Evolutionary conservation across 129 eudicot species (phyloP).

Genomic region (Escallonia rubra): DNA sequence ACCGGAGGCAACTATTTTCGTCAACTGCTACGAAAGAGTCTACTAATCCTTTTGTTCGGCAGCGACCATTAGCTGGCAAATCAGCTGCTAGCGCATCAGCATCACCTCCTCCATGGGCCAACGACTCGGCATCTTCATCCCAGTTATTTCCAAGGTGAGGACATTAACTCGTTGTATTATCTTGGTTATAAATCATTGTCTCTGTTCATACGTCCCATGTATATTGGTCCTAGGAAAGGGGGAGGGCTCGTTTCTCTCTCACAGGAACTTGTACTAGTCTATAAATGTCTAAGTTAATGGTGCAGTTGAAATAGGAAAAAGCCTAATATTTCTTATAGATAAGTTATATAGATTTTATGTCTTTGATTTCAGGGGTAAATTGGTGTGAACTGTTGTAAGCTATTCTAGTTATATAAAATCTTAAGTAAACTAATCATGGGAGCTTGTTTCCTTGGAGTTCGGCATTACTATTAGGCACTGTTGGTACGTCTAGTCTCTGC

Average conservation of each 20-base stretch:
- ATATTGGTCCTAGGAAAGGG: background rate
- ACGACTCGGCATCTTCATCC: constrained; percentile 49
- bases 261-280: background rate
- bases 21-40: constrained; percentile 64
- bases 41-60: constrained; percentile 76
- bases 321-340: no score
- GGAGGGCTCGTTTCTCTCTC: background rate
- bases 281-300: no score
- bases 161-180: background rate
- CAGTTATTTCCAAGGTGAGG: constrained; percentile 66
- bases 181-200: background rate
- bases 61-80: constrained; percentile 67
- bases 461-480: no score
- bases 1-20: constrained; percentile 70
- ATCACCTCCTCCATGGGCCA: constrained; percentile 89
- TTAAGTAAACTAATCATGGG: no score
- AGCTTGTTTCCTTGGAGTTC: no score
- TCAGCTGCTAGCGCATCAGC: constrained; percentile 40
- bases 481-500: no score
- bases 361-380: no score
- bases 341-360: no score
- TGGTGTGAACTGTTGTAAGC: no score
- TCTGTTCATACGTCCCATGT: background rate
- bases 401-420: no score
- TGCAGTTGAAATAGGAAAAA: no score